Base-by-base conservation (phyloP, 2,329 filamentous ascomycete species). In the Pseudonectria foliicola region DNA sequence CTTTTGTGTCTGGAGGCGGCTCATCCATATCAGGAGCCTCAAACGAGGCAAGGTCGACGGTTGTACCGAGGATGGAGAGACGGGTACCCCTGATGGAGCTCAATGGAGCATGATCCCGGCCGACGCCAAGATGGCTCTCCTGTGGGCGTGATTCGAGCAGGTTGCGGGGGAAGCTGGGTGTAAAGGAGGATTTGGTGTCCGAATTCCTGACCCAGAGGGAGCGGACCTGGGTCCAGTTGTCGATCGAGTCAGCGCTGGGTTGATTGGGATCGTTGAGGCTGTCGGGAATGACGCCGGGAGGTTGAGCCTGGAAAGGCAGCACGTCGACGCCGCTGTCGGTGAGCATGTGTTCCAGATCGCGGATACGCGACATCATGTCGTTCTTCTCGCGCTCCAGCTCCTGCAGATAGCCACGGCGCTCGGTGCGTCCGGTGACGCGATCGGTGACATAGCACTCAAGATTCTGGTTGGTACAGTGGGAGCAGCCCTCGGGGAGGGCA, bases 401-500 rank as follows among this genome's bases (percentile, higher is more conserved):
- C 55, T 89, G 81, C 45, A 85, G 70, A 52, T 90, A 87, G 34
- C 87, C 87, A 49, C 87, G 72, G 38, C 80, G 77, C 40, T 85
- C 82, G 33, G 86, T 85, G 43, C 83, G 80, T 39, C 86, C 85
- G 4, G 85, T 89, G 53, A 92, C 86, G 49, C 87, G 80, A 59
- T 94, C 87, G 38, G 87, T 94, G 35, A 88, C 88, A 62, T 77
- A 81, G 63, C 87, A 94, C 53, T 85, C 76, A 49, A 83, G 77
- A 44, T 77, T 79, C 55, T 85, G 83, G 59, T 82, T 79, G 49
- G 77, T 66, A 64, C 87, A 94, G 50, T 85, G 82, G 42, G 84
- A 85, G 63, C 87, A 94, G 43, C 85, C 87, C 46, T 85, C 81
- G 23, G 82, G 77, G 27, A 83, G 70, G 35, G 80, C 82, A 65